Percentiles rank a stretch among this genome's conserved stretches.
Conservation (phyloP, 176 grass and related monocot genomes). For the Alloteropsis semialata region DNA sequence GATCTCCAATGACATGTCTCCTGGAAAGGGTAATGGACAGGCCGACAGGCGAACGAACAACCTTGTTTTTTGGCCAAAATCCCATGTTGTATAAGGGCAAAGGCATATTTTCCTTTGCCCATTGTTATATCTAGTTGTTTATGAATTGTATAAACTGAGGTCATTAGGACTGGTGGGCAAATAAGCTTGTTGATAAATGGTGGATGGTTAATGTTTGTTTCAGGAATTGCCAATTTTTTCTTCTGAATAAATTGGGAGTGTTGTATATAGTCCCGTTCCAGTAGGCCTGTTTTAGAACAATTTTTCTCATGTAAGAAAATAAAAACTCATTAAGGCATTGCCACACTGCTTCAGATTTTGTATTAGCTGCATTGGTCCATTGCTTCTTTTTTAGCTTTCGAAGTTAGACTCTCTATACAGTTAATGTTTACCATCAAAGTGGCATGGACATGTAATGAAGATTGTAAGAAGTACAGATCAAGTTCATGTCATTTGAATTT, state of each 20-base stretch:
- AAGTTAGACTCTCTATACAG: background rate
- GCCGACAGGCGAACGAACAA: background rate
- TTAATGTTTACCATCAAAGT: background rate
- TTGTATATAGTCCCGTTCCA: background rate
- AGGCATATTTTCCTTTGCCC: background rate
- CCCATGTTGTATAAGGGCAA: background rate
- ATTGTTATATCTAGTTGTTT: background rate
- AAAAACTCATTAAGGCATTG: background rate
- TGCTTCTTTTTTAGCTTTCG: background rate
- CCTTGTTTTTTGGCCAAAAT: background rate
- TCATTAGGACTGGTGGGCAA: background rate
- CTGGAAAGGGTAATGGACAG: background rate
- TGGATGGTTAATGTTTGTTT: background rate
- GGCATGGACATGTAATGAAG: background rate
- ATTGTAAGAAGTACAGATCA: background rate
- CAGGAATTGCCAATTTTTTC: background rate
- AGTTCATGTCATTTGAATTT: constrained; percentile 7
- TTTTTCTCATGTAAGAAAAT: background rate
- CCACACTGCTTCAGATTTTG: background rate
- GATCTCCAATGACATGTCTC: background rate
- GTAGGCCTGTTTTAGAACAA: background rate
- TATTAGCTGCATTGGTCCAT: background rate
- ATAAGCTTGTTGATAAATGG: background rate
- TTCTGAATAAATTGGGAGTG: background rate
- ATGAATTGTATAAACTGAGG: background rate